Base-by-base conservation (phyloP, 768 basidiomycete genomes). In the Antrodiella citrinella region DNA sequence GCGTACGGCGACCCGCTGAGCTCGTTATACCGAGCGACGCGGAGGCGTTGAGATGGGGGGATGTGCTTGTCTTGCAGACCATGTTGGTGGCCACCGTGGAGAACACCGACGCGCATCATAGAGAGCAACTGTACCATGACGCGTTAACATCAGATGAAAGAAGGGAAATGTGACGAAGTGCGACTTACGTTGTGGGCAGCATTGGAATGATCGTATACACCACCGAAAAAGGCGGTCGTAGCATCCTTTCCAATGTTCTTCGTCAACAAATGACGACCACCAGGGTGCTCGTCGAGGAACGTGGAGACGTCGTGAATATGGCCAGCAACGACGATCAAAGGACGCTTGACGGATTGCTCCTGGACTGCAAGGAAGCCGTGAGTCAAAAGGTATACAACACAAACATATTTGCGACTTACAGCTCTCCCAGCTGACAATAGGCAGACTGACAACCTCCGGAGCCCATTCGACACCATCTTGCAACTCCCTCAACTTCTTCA, bases 211-310 rank as follows among this genome's bases (percentile, higher is more conserved):
- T 88, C 86, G 60, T 91, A 91, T 0, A 92, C 84, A 52, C 87
- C 89, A 54, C 93, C 93, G 60, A 95, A 93, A 76, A 95, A 96
- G 4, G 92, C 91, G 0, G 90, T 89, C 2, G 91, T 91, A 2
- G 88, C 92, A 59, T 95, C 93, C 64, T 81, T 88, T 50, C 93
- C 93, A 58, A 93, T 86, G 65, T 85, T 77, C 66, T 88, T 87
- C 57, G 81, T 78, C 51, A 97, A 70, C 22, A 91, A 69, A 61
- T 93, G 89, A 2, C 84, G 80, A 12, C 93, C 93, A 57, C 93
- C 92, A 3, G 93, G 93, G n/a, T 96, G 92, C 54, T 95, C 90
- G 40, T 92, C 86, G 51, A 87, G 76, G 71, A 95, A 96, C 15
- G 74, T 68, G 0, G 83, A 74, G 41, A 91, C 84, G 51, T 95